Percentiles rank a stretch among this genome's conserved stretches.
Evolutionary conservation across 305 asterid genomes (phyloP).

Genomic region (Fraxinus sp.): DNA sequence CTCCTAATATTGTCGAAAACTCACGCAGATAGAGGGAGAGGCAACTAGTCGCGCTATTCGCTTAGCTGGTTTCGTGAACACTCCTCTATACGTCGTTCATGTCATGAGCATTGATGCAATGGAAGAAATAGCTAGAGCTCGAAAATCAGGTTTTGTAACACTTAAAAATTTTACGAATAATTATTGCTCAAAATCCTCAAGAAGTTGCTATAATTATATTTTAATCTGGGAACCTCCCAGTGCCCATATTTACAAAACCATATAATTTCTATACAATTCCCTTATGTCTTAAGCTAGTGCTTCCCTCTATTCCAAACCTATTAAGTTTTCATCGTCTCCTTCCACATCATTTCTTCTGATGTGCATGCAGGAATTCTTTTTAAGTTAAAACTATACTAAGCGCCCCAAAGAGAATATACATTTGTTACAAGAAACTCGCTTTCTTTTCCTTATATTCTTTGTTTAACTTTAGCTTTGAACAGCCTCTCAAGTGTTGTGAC

Average conservation of each 20-base stretch:
- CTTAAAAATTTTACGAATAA: neutral
- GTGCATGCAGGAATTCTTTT: neutral
- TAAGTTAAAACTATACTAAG: neutral
- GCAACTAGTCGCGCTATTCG: slow-evolving; percentile 93
- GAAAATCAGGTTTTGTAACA: slow-evolving; percentile 67
- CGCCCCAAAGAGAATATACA: neutral
- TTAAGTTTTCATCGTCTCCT: neutral
- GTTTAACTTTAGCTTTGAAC: neutral
- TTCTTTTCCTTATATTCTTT: neutral
- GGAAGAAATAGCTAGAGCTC: slow-evolving; percentile 96
- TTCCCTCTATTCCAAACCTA: neutral
- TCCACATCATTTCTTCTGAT: neutral
- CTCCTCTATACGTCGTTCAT: slow-evolving; percentile 90
- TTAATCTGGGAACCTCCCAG: neutral
- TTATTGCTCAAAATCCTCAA: neutral
- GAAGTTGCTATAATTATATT: neutral
- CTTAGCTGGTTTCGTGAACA: slow-evolving; percentile 87
- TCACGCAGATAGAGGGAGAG: slow-evolving; percentile 86
- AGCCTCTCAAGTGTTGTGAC: neutral
- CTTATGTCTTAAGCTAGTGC: neutral
- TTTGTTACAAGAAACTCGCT: neutral
- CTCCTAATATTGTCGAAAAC: slow-evolving; percentile 19
- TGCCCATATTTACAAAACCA: neutral
- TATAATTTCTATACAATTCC: neutral
- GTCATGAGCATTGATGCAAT: slow-evolving; percentile 98